These are phyloP conservation scores for Calonectria pseudoturangicola DNA, from an alignment of 2,329 filamentous ascomycete genomes.

Conservation along the genomic window DNA sequence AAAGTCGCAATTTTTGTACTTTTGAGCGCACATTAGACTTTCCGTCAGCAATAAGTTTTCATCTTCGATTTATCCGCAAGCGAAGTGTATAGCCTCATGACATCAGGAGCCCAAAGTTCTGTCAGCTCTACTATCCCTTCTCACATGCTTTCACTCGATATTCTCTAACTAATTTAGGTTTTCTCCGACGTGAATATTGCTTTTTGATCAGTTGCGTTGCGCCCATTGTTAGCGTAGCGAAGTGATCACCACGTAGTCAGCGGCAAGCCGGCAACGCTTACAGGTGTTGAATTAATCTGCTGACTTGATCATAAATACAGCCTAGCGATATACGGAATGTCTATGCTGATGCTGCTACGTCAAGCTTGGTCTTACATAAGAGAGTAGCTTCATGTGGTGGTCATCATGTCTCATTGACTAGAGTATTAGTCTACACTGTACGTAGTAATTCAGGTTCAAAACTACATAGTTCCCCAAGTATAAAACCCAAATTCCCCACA, in stretches of 20 bases:
- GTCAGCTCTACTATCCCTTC: neutral
- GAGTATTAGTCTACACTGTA: too few relatives aligned
- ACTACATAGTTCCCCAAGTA: neutral
- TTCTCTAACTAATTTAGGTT: neutral
- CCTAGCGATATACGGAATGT: neutral
- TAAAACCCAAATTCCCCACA: neutral
- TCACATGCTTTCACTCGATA: neutral
- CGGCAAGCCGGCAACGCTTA: conserved; percentile 2
- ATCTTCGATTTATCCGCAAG: neutral
- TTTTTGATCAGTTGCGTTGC: neutral
- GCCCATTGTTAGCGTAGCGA: neutral
- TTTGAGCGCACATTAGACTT: too few relatives aligned
- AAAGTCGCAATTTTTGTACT: neutral
- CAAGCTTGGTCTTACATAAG: conserved; percentile 21
- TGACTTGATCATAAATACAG: neutral
- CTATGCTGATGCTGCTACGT: conserved; percentile 8
- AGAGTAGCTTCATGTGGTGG: neutral
- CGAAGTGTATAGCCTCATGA: neutral
- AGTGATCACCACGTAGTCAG: neutral
- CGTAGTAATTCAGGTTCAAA: neutral
- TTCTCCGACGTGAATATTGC: neutral
- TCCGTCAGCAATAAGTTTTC: neutral
- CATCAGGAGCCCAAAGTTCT: neutral
- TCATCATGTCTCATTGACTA: neutral
- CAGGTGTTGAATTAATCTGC: neutral